phyloP scores from a whole-genome alignment of 2,329 filamentous ascomycete genomes.

The Fusarium sarcochroum region DNA sequence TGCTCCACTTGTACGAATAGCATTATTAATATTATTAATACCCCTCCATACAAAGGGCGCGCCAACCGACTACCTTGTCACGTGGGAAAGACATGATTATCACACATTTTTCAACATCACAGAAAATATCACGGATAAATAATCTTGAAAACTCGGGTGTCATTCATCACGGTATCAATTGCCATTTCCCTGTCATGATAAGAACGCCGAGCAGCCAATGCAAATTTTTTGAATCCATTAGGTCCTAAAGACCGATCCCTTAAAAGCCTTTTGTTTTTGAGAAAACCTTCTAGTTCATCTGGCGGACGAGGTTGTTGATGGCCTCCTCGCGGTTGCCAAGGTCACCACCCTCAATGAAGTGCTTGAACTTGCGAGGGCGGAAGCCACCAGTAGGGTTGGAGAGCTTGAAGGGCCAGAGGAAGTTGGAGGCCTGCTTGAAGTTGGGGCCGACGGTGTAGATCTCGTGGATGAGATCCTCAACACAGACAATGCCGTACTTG shows the following conservation, averaged over 20 bases:
- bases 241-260: conserved; percentile 49
- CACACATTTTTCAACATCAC: neutral
- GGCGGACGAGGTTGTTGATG: conserved; percentile 95
- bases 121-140: conserved; percentile 35
- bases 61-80: neutral
- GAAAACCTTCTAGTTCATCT: conserved; percentile 86
- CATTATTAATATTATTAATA: conserved; percentile 45
- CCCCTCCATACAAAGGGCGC: conserved; percentile 21
- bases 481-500: conserved; percentile 99
- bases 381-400: conserved; percentile 98
- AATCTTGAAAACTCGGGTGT: conserved; percentile 55
- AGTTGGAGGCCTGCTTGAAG: conserved; percentile 99
- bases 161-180: conserved; percentile 61
- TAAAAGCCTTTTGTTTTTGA: conserved; percentile 39
- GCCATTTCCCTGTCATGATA: conserved; percentile 56
- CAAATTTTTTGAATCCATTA: conserved; percentile 51
- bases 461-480: conserved; percentile 99
- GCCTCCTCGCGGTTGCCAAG: conserved; percentile 98
- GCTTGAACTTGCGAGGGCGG: conserved; percentile 97
- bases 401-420: conserved; percentile 99
- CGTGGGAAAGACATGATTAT: neutral
- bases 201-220: conserved; percentile 59
- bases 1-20: conserved; percentile 21
- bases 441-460: conserved; percentile 99
- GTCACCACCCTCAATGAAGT: conserved; percentile 99